These are phyloP conservation scores for Trichopus zeylanicus DNA, from an alignment of 116 monocot genomes.

Conservation along the genomic window DNA sequence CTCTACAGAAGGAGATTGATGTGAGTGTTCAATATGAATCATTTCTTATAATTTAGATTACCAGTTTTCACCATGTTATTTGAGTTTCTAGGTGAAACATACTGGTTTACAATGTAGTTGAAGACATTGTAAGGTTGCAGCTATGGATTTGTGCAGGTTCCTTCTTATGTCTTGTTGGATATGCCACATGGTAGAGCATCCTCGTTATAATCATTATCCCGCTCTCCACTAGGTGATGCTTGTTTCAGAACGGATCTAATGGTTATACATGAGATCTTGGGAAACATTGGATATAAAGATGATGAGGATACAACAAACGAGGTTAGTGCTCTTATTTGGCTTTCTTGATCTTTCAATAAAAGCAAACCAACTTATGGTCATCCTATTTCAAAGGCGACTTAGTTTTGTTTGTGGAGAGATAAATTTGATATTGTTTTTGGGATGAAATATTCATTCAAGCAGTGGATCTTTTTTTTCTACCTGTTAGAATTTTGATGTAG, in stretches of 20 bases:
- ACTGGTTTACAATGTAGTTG: not conserved
- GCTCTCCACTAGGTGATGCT: conserved; percentile 88
- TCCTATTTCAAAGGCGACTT: too few species aligned
- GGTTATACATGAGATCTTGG: conserved; percentile 81
- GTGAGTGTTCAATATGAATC: conserved; percentile 34
- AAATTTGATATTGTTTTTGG: too few species aligned
- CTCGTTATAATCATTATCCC: conserved; percentile 51
- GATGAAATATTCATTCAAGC: too few species aligned
- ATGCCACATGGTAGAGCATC: conserved; percentile 53
- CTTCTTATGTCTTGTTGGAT: conserved; percentile 84
- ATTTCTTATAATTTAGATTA: not conserved
- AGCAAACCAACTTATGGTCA: not conserved
- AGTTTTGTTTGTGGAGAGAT: too few species aligned
- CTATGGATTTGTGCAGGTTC: conserved; percentile 44
- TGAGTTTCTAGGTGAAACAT: not conserved
- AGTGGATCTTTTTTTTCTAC: too few species aligned
- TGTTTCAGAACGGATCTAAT: conserved; percentile 82
- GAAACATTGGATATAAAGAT: conserved; percentile 80
- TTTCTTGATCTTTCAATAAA: not conserved
- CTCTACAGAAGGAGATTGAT: conserved; percentile 80
- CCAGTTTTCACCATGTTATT: not conserved
- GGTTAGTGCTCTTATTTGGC: conserved; percentile 29
- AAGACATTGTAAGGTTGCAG: not conserved
- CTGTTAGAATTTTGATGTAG: not conserved
- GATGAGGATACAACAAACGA: conserved; percentile 91